Evolutionary conservation across 2,329 filamentous ascomycete genomes (phyloP), one percentile per base, ranked within the genome.

Genomic region (Emmonsiellopsis sp.): DNA sequence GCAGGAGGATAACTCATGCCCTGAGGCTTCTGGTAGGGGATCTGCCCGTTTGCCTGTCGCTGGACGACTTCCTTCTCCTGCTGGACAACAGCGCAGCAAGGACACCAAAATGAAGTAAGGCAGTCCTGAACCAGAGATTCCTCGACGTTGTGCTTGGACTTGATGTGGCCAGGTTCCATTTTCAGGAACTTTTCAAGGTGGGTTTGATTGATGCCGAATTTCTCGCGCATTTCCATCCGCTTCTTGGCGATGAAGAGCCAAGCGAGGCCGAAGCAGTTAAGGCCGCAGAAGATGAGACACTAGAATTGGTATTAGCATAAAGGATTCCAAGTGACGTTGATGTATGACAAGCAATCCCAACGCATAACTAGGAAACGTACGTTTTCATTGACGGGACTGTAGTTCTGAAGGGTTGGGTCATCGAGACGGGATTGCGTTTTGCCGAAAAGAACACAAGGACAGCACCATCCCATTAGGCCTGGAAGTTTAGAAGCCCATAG

Each of bases 181-280:
- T 54, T 54, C 26, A 54, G 32, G 47, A 54, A 54, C 32, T 41
- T 45, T 32, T 54, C 52, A 13, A 54, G 52, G 30, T 54, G 52
- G 15, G 46, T 51, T 32, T 54, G 35, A 15, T 10, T 54, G 47
- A 54, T 54, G 52, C 47, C 47, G 48, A 46, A 51, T 32, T 51
- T 45, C 32, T 51, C 41, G 20, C 52, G 52, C 34, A 54, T n/a
- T n/a, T 54, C 52, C 20, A 26, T 41, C 8, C 52, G 52, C 16
- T 35, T 51, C 47, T 54, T 54, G 9, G 48, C 34, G 11, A 45
- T 30, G 13, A 54, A 15, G 46, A 54, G 46, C 16, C 13, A 51
- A 10, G 38, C 40, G 47, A 42, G 47, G 32, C 37, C 52, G 47
- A 54, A 54, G 47, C 46, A 51, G 52, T 45, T 40, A 31, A 54